Conservation (phyloP, 2,329 filamentous ascomycete species). For the Zarea fungicola region DNA sequence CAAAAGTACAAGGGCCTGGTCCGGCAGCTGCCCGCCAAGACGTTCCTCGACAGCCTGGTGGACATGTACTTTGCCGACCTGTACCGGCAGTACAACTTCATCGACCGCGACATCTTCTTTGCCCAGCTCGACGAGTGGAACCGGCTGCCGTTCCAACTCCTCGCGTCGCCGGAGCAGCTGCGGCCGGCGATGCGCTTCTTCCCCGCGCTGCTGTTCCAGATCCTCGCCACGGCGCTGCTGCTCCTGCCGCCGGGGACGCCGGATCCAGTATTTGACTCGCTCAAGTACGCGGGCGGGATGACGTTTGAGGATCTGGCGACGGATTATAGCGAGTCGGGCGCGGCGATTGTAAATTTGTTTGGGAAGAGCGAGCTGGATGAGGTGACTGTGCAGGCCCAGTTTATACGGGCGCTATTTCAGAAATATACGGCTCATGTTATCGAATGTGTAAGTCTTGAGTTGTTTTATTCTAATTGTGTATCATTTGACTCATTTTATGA, state of each 20-base stretch:
- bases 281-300: slow-evolving; percentile 56
- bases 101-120: slow-evolving; percentile 50
- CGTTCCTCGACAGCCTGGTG: slow-evolving; percentile 50
- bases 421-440: slow-evolving; percentile 56
- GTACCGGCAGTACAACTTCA: slow-evolving; percentile 53
- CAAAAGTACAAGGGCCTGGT: slow-evolving; percentile 56
- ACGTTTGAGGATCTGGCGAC: slow-evolving; percentile 55
- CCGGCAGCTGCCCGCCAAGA: slow-evolving; percentile 50
- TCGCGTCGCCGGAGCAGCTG: slow-evolving; percentile 46
- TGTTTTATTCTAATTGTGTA: slow-evolving; percentile 2
- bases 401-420: slow-evolving; percentile 50
- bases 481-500: not conserved
- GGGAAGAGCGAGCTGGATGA: slow-evolving; percentile 53
- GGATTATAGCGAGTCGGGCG: slow-evolving; percentile 56
- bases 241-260: slow-evolving; percentile 41
- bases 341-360: slow-evolving; percentile 47
- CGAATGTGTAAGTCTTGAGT: slow-evolving; percentile 44
- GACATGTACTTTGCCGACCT: slow-evolving; percentile 51
- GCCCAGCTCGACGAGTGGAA: slow-evolving; percentile 51
- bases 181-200: slow-evolving; percentile 49
- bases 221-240: slow-evolving; percentile 50
- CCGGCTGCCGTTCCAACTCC: slow-evolving; percentile 44
- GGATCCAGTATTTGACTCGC: slow-evolving; percentile 45
- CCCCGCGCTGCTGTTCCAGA: slow-evolving; percentile 55
- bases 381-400: slow-evolving; percentile 53